Percentiles rank a stretch among this genome's conserved stretches.
phyloP scores from a whole-genome alignment of 2,329 filamentous ascomycete species.

The Botrytis tulipae region DNA sequence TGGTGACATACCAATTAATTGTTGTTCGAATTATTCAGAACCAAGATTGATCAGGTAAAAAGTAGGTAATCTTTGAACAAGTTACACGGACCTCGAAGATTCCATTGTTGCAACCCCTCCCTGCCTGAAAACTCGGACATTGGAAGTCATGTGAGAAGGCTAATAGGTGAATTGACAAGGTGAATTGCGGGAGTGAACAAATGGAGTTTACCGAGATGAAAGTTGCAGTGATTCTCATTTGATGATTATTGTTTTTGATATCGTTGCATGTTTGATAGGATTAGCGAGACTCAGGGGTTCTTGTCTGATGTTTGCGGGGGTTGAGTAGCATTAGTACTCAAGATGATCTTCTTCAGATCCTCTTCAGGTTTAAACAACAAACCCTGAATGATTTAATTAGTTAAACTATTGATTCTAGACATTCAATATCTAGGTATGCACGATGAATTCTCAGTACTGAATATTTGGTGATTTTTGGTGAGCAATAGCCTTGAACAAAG shows the following conservation, averaged over 20 bases:
- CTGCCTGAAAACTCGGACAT: neutral
- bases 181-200: neutral
- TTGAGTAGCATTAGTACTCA: neutral
- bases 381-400: neutral
- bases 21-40: neutral
- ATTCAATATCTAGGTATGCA: neutral
- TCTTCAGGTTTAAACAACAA: neutral
- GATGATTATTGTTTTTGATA: neutral
- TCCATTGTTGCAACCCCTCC: neutral
- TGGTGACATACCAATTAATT: neutral
- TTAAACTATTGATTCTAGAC: neutral
- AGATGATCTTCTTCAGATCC: neutral
- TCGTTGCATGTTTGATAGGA: neutral
- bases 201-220: neutral
- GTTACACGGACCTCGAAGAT: neutral
- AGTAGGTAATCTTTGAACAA: neutral
- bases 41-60: neutral
- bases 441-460: neutral
- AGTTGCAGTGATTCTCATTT: neutral
- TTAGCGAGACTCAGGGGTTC: slow-evolving; percentile 2
- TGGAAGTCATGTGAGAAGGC: neutral
- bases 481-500: neutral
- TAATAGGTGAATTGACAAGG: neutral
- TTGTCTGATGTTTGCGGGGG: neutral
- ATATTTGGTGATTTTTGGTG: neutral